Evolutionary conservation across 306 rosid species (phyloP), one percentile per base, ranked within the genome.

Genomic region (Luffa aegyptiaca): DNA sequence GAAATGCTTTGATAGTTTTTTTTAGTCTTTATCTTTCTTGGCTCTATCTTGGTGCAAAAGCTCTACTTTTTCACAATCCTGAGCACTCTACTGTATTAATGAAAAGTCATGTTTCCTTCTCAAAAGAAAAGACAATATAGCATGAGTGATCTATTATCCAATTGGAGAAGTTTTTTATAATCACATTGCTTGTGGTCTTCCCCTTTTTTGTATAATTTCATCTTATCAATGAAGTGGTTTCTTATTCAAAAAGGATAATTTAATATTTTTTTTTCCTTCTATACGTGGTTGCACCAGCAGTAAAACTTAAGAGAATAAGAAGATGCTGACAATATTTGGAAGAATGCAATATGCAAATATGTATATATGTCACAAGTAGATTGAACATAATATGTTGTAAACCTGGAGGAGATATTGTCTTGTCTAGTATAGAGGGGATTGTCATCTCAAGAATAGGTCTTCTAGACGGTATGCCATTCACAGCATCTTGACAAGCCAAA

Each of bases 381-480:
- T 20, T 21, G 20, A 44, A 45, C 41, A 14, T 84, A 76, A 31
- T 12, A 72, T 46, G 59, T 72, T 72, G 42, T 12, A 79, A 73
- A 95, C 97, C 99, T 42, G 96, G 92, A 51, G 97, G 97, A 81
- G 99, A 92, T 85, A 95, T 90, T 66, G 97, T 93, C 78, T 87
- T 87, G 90, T 95, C 99, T 51, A 95, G 87, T 69, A 80, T 84
- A 21, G 99, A 95, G 68, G 99, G 99, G 83, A 95, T 92, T 69
- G 99, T 88, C 97, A 95, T 95, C 90, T 95, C 99, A 53, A 93
- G 89, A 69, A 95, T 68, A 1, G 94, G 99, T 80, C 97, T 90
- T 76, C 82, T 79, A 20, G 99, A 95, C 48, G 99, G 97, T 77
- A 90, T 69, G 81, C 97, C 97, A 83, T 90, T 92, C 58, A 48